Evolutionary conservation across 345 rosid species (phyloP), one percentile per base, ranked within the genome.

Genomic region (Linum tenue): DNA sequence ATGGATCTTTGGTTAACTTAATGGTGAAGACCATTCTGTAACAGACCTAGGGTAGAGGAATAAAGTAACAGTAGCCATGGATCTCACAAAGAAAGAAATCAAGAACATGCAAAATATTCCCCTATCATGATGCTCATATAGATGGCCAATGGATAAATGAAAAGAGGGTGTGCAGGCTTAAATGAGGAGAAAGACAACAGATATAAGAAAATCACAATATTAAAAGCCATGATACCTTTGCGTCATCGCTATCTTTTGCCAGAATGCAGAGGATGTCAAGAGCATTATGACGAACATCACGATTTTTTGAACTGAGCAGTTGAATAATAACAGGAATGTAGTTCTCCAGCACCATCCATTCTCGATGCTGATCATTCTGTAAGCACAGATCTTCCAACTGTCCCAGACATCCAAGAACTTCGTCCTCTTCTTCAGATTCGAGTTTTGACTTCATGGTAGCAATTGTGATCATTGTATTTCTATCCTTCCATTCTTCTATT

Each of bases 401-500:
- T 59, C 67, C 79, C 40, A 86, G 83, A 64, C 74, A 82, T 63
- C 62, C 55, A 65, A 79, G 70, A 69, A 82, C 83, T 67, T 84
- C 89, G 60, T 70, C 82, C 59, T 70, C 85, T 17, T 79, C 81
- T 37, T 68, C 78, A 39, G 76, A 76, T 57, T 41, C 9, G 55
- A 86, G 85, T 72, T 78, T 81, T 65, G 81, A 70, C 71, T 77
- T 84, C 67, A 82, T 68, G 53, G 81, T 77, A 76, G 83, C 84
- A 70, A 86, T 81, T 57, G 73, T 76, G 65, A 84, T 86, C 85
- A 86, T 86, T 10, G 78, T 82, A 67, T 86, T 86, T 64, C 92
- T 75, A 58, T 86, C 89, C 75, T 81, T 84, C 92, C 92, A 86
- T 73, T 86, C 92, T 74, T 84, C 86, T 68, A 86, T 84, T 57